Percentiles rank a stretch among this genome's conserved stretches.
phyloP scores from a whole-genome alignment of 1,139 yeast genomes.

The Yamadazyma diospyri region DNA sequence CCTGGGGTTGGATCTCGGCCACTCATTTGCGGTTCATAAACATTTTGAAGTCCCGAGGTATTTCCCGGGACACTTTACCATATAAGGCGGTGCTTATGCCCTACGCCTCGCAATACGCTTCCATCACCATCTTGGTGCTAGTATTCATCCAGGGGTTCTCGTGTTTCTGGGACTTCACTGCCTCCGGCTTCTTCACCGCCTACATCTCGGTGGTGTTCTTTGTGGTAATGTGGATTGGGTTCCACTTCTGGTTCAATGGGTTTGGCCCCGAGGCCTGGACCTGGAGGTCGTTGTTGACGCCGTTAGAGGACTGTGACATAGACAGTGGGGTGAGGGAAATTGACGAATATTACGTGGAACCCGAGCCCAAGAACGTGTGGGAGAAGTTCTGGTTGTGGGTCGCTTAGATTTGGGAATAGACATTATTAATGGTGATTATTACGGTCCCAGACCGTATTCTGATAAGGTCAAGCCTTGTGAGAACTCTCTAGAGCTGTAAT shows the following conservation, averaged over 20 bases:
- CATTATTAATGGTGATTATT: not conserved
- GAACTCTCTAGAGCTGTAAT: no score
- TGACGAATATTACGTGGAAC: conserved; percentile 53
- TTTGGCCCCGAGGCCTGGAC: conserved; percentile 30
- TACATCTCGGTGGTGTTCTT: conserved; percentile 62
- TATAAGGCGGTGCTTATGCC: conserved; percentile 70
- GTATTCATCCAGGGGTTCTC: conserved; percentile 70
- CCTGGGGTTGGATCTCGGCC: conserved; percentile 67
- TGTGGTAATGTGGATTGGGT: conserved; percentile 46
- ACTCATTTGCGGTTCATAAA: conserved; percentile 68
- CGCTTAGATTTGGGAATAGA: conserved; percentile 5
- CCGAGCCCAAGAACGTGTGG: conserved; percentile 49
- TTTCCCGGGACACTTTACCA: conserved; percentile 63
- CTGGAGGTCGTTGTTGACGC: conserved; percentile 32
- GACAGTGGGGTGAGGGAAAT: conserved; percentile 58
- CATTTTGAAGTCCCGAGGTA: conserved; percentile 55
- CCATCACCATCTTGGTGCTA: conserved; percentile 47
- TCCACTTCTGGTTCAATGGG: conserved; percentile 49
- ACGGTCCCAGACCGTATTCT: no score
- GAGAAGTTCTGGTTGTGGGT: conserved; percentile 46
- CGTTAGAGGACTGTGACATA: conserved; percentile 56
- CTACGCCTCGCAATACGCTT: conserved; percentile 57
- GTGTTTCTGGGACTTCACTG: conserved; percentile 55
- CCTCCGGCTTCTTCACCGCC: conserved; percentile 58
- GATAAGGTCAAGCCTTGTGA: no score